Base-by-base conservation (phyloP, 257 asterid genomes). In the Asclepias syriaca region DNA sequence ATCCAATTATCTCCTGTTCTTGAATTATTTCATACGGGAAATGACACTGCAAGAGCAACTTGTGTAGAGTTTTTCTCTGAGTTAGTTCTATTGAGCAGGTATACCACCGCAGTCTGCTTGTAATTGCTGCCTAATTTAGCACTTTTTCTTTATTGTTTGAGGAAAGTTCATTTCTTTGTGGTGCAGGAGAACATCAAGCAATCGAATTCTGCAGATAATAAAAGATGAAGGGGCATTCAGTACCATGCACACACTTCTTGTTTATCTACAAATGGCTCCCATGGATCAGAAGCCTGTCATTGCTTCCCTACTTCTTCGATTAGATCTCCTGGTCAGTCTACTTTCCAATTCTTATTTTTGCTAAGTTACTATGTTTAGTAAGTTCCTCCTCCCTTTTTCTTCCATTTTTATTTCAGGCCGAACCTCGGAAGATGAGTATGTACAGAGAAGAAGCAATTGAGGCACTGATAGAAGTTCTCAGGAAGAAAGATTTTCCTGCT, bases 391-490 rank as follows among this genome's bases (percentile, higher is more conserved):
- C 75, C 27, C 55, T 75, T 73, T 49, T 2, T 24, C 27, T 61
- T 63, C 75, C 24, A 24, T 24, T 24, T 24, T 24, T 58, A 73
- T 73, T 49, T 2, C 69, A 90, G 97, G 84, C 68, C 39, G 80
- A 86, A 70, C 97, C 97, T 19, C 80, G 88, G 69, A 85, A 89
- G 87, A 87, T 85, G 95, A 91, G 97, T 81, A 89, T 91, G 66
- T 91, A 89, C 48, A 81, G 96, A 77, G 97, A 89, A 86, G 97
- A 91, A 70, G 95, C 97, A 61, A 76, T 89, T 71, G 96, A 89
- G 65, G 87, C 91, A 54, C 53, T 91, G 67, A 66, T 87, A 67
- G 96, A 91, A 85, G 85, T 89, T 60, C 89, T 91, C 64, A 82
- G 84, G 18, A 80, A 81, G 79, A 91, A 76, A 72, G 96, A 89